Evolutionary conservation across 2,329 filamentous ascomycete genomes (phyloP), one percentile per base, ranked within the genome.

Genomic region (Exophiala viscosa): DNA sequence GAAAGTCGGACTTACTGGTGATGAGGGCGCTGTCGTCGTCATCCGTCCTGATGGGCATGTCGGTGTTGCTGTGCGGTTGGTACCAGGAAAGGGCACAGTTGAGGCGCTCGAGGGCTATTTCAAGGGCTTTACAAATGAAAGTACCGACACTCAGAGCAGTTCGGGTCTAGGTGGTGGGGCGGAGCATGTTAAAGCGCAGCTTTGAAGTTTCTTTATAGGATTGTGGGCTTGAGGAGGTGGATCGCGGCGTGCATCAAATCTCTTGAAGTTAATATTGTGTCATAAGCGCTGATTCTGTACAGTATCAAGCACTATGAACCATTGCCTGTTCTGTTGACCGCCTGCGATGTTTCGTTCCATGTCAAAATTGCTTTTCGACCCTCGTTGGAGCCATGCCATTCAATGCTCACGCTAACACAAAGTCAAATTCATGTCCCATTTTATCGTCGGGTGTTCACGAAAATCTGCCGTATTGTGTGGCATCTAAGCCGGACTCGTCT

Each of bases 1-100:
- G 38, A 96, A 95, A 78, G 86, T 95, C 78, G 91, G 91, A 0
- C 69, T 96, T 20, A 56, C 54, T 10, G 51, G 51, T 3, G 55
- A 52, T 1, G 60, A 59, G 56, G 90, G 90, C 9, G 90, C 86
- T 51, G 81, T 96, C 1, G 85, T 95, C 1, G 86, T 96, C 8
- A 88, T 95, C 6, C 76, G 90, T 40, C 90, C 91, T 0, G 90
- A 96, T 68, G 90, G 90, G 6, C 93, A 96, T 68, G 86, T 96
- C 23, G 88, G 87, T 17, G 79, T 88, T 56, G 87, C 90, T 3
- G 81, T 87, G 9, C 78, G 78, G 62, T 73, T 96, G 17, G 84
- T 81, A 1, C 86, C 92, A 68, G 91, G 90, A 0, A 82, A 72
- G 52, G 88, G 83, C 13, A 96, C 90, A 0, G 83, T 88, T 0